Conservation (phyloP, 1,284 basidiomycete species). For the Ustilago nuda region DNA sequence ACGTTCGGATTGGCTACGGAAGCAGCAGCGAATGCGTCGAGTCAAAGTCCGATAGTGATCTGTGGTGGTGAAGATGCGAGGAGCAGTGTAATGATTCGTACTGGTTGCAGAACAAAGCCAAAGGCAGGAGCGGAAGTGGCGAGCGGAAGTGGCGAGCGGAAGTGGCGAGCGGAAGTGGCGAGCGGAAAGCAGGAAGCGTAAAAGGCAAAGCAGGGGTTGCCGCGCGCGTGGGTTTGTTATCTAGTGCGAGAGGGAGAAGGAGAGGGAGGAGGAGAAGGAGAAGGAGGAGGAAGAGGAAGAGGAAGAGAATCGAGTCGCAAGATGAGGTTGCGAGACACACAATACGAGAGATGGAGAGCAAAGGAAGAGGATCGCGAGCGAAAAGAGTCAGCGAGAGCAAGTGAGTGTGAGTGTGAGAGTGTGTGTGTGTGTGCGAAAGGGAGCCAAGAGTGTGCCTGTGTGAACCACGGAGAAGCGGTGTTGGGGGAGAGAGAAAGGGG, state of each 20-base stretch:
- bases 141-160: neutral
- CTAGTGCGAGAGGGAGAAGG: neutral
- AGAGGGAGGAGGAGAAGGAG: no score
- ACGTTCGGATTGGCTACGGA: neutral
- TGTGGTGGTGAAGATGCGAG: neutral
- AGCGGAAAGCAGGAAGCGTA: neutral
- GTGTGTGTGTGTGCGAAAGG: neutral
- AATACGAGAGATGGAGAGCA: neutral
- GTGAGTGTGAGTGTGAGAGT: neutral
- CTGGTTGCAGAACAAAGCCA: neutral
- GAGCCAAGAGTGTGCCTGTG: neutral
- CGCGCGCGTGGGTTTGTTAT: neutral
- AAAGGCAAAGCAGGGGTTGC: conserved; percentile 6
- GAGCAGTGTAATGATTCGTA: conserved; percentile 3
- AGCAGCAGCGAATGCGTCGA: neutral
- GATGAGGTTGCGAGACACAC: conserved; percentile 1
- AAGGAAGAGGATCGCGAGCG: neutral
- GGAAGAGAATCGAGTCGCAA: conserved; percentile 2
- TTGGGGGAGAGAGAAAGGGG: neutral
- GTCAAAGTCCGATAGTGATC: neutral
- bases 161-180: conserved; percentile 2
- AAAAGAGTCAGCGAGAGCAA: neutral
- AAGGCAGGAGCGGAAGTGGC: neutral
- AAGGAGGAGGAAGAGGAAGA: neutral
- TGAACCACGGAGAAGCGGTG: neutral